These are phyloP conservation scores for Kodamaea hsintzibuensis DNA, from an alignment of 805 yeast species.

Conservation along the genomic window DNA sequence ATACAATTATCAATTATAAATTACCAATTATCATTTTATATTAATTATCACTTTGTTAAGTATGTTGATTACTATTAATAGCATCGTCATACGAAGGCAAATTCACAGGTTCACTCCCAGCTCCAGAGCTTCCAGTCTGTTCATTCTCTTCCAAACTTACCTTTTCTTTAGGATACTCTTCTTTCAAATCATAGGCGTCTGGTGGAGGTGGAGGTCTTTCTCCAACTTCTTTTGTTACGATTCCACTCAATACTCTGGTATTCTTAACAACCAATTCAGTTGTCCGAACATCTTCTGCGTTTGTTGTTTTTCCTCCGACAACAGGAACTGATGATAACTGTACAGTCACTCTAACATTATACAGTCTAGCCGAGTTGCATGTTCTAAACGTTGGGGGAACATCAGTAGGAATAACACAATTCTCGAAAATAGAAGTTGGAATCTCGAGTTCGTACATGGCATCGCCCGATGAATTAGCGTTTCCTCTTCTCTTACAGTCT, in stretches of 20 bases:
- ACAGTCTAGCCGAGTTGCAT: slow-evolving; percentile 54
- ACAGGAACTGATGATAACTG: slow-evolving; percentile 23
- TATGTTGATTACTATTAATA: neutral
- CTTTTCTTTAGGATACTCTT: neutral
- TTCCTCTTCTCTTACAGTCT: slow-evolving; percentile 25
- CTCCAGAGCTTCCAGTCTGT: neutral
- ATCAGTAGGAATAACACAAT: slow-evolving; percentile 47
- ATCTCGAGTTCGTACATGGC: slow-evolving; percentile 44
- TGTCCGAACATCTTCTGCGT: neutral
- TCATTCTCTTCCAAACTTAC: slow-evolving; percentile 12
- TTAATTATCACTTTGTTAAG: neutral
- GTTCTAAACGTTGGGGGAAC: slow-evolving; percentile 56
- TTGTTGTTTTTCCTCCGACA: neutral
- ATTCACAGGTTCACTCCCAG: neutral
- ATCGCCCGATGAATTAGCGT: slow-evolving; percentile 16
- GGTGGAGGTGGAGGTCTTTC: neutral
- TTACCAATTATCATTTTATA: no score
- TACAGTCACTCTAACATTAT: slow-evolving; percentile 34
- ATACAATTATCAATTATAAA: no score
- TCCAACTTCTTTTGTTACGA: slow-evolving; percentile 17
- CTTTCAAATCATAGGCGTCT: no score
- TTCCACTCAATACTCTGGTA: slow-evolving; percentile 36
- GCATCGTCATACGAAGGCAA: slow-evolving; percentile 42
- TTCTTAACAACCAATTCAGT: slow-evolving; percentile 14
- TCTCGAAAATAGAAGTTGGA: slow-evolving; percentile 39